Evolutionary conservation across 768 basidiomycete genomes (phyloP).

Genomic region (Phanerochaete sordida): DNA sequence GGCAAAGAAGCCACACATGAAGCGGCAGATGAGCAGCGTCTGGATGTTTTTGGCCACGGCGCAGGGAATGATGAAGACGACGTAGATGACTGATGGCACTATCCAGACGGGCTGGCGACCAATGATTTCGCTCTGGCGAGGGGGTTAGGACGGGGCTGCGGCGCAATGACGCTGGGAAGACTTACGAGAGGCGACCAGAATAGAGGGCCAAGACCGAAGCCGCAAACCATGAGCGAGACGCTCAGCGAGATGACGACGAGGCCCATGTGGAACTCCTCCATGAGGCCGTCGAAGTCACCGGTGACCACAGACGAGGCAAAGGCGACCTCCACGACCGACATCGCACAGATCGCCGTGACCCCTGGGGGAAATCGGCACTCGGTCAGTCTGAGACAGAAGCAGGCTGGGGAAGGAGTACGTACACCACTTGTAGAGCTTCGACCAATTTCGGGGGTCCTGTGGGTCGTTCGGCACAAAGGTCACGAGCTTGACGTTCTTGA

Average conservation of each 20-base stretch:
- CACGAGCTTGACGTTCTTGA: constrained; percentile 32
- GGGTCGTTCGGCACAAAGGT: constrained; percentile 35
- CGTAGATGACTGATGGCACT: constrained; percentile 36
- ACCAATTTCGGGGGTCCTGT: constrained; percentile 38
- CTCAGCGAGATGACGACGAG: constrained; percentile 31
- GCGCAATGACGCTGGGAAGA: background rate
- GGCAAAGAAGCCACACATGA: constrained; percentile 39
- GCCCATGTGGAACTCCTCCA: constrained; percentile 29
- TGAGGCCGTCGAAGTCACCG: constrained; percentile 33
- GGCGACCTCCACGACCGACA: constrained; percentile 32
- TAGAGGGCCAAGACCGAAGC: constrained; percentile 30
- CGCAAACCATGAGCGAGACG: constrained; percentile 35
- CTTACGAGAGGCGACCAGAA: constrained; percentile 27
- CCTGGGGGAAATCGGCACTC: constrained; percentile 12
- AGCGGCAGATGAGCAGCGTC: constrained; percentile 38
- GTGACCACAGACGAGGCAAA: constrained; percentile 36
- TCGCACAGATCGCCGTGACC: constrained; percentile 27
- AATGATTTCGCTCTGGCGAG: constrained; percentile 34
- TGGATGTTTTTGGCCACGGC: constrained; percentile 37
- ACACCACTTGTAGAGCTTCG: constrained; percentile 31
- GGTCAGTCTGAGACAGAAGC: background rate
- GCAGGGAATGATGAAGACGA: constrained; percentile 39
- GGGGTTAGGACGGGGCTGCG: constrained; percentile 18
- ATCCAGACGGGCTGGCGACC: constrained; percentile 37
- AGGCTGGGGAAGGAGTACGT: constrained; percentile 12